These are phyloP conservation scores for Suaeda aralocaspica DNA, from an alignment of 148 eudicot species.

Conservation along the genomic window DNA sequence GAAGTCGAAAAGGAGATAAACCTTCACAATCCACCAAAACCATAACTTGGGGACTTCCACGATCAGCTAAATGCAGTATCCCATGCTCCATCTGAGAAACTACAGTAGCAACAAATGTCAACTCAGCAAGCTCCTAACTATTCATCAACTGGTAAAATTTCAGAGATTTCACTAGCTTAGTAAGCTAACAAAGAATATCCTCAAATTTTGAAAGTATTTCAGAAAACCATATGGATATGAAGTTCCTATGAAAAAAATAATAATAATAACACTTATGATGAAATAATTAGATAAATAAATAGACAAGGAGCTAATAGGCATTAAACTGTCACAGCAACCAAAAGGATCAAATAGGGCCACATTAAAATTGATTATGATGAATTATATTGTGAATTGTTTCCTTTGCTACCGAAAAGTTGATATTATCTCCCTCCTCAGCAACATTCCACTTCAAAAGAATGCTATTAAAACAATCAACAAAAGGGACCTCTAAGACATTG, in stretches of 20 bases:
- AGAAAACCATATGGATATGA: background rate
- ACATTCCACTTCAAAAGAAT: background rate
- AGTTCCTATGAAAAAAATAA: too few relatives aligned
- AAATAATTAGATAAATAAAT: too few relatives aligned
- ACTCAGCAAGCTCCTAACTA: background rate
- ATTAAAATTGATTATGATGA: background rate
- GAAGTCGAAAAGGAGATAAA: conserved; percentile 66
- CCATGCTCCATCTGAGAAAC: conserved; percentile 96
- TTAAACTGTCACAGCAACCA: too few relatives aligned
- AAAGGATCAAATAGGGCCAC: background rate
- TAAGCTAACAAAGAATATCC: background rate
- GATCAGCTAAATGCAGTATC: conserved; percentile 55
- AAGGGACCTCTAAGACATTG: background rate
- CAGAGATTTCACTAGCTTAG: background rate
- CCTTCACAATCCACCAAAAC: conserved; percentile 88
- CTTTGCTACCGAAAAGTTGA: background rate
- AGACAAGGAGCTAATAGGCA: too few relatives aligned
- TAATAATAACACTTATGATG: too few relatives aligned
- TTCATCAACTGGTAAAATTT: too few relatives aligned
- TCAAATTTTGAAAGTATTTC: background rate
- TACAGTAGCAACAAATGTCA: conserved; percentile 29
- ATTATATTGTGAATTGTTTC: background rate
- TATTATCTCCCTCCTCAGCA: background rate
- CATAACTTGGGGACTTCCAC: conserved; percentile 55
- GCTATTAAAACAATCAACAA: background rate